These are phyloP conservation scores for Lecanicillium sp. DNA, from an alignment of 2,329 filamentous ascomycete genomes.

Conservation along the genomic window DNA sequence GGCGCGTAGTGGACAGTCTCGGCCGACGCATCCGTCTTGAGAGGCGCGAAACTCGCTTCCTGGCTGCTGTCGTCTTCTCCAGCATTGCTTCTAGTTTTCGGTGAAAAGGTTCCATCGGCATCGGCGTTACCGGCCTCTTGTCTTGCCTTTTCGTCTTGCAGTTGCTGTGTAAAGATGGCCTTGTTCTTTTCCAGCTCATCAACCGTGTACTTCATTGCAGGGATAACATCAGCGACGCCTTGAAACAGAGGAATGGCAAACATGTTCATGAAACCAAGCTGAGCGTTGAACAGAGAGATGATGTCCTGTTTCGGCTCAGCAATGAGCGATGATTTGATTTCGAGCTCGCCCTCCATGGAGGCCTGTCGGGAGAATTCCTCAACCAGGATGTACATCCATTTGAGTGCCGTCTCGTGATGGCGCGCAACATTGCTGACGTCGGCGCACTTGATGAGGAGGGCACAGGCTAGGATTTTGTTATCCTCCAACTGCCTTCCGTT, in stretches of 20 bases:
- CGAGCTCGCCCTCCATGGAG: slow-evolving; percentile 79
- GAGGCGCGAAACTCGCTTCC: background rate
- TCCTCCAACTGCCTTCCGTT: slow-evolving; percentile 67
- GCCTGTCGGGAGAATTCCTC: slow-evolving; percentile 93
- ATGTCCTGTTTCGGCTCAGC: slow-evolving; percentile 77
- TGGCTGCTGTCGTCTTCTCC: slow-evolving; percentile 14
- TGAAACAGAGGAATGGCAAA: slow-evolving; percentile 91
- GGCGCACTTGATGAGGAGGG: slow-evolving; percentile 91
- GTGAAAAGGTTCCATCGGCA: slow-evolving; percentile 35
- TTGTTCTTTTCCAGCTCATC: slow-evolving; percentile 75
- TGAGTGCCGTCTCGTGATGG: slow-evolving; percentile 69
- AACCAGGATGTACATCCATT: slow-evolving; percentile 91
- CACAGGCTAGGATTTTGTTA: slow-evolving; percentile 74
- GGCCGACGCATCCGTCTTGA: slow-evolving; percentile 5
- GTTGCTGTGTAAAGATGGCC: slow-evolving; percentile 59
- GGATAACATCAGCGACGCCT: slow-evolving; percentile 77
- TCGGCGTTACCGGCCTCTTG: slow-evolving; percentile 16
- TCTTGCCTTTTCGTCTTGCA: slow-evolving; percentile 54
- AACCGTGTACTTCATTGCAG: slow-evolving; percentile 75
- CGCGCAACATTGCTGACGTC: slow-evolving; percentile 98
- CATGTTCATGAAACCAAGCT: slow-evolving; percentile 93
- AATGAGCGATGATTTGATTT: slow-evolving; percentile 81
- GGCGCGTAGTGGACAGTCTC: slow-evolving; percentile 3
- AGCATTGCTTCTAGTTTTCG: slow-evolving; percentile 35
- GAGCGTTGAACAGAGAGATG: slow-evolving; percentile 73